Evolutionary conservation across 2,329 filamentous ascomycete genomes (phyloP), one percentile per base, ranked within the genome.

Genomic region (Knufia petricola): DNA sequence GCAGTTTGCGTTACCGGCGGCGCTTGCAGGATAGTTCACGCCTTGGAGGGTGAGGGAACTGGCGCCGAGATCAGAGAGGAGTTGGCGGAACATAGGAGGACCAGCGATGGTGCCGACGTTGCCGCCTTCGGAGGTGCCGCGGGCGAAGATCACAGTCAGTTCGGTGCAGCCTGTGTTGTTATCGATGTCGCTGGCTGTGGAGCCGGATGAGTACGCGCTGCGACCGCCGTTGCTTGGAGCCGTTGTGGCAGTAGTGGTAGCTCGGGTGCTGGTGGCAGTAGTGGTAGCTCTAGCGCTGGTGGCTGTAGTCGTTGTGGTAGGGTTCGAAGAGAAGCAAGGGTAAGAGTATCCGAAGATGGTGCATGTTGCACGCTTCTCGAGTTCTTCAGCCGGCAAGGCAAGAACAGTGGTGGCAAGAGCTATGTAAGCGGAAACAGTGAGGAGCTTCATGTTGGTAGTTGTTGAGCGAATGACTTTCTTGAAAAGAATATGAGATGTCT

Each of bases 141-240:
- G 70, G 13, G 76, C 76, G 55, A 75, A 79, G 55, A 79, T 71
- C 44, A 79, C 61, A 6, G 74, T 78, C 52, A 75, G 66, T 21
- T 64, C 58, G 26, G 68, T 69, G 61, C 71, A 75, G 40, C 61
- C 65, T 17, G 51, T 59, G 50, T 66, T 64, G 34, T 64, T 55
- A 7, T 58, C 61, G 28, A 71, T 61, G 8, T 66, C 68, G 52
- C 69, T 69, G 39, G 66, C 64, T 6, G 59, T 60, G n/a, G 59
- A 59, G 21, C 60, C 59, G 38, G 58, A 50, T 1, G 55, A 50
- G 17, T 39, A 39, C 4, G 12, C 2, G 36, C 13, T 39, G 12
- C 17, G 17, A 3, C 36, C 36, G 26, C 36, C 36, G 4, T 13
- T 39, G 36, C 36, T 39, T 13, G 32, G 9, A 9, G 30, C 30